A percentile compares a stretch with the other conserved stretches of the same genome.
These are phyloP conservation scores for Cladosporium sp. DNA, from an alignment of 2,329 filamentous ascomycete species.

Conservation along the genomic window DNA sequence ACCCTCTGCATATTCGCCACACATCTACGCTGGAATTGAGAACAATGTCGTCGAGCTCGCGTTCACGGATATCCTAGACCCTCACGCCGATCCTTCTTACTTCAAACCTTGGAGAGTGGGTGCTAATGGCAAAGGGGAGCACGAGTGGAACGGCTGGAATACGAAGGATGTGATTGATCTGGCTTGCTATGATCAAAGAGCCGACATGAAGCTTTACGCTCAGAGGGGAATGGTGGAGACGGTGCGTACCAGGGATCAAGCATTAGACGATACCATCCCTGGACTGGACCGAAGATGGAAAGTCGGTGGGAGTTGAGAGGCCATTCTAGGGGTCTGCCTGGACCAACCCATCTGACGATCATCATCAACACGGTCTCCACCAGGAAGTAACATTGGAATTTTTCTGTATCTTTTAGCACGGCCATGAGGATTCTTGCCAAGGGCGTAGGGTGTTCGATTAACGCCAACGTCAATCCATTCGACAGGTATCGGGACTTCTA, in stretches of 20 bases:
- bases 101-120: slow-evolving; percentile 22
- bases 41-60: slow-evolving; percentile 47
- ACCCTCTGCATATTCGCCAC: slow-evolving; percentile 47
- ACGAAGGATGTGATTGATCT: slow-evolving; percentile 20
- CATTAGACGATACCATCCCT: neutral
- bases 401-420: too few relatives aligned
- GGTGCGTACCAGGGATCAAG: neutral
- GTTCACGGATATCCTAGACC: slow-evolving; percentile 47
- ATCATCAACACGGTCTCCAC: too few relatives aligned
- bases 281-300: slow-evolving; percentile 17
- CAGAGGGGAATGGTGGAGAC: slow-evolving; percentile 12
- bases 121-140: neutral
- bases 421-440: too few relatives aligned
- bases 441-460: too few relatives aligned
- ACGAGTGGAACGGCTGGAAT: slow-evolving; percentile 20
- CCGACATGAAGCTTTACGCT: slow-evolving; percentile 15
- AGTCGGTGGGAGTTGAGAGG: slow-evolving; percentile 19
- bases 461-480: too few relatives aligned
- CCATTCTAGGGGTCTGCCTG: too few relatives aligned
- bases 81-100: slow-evolving; percentile 46
- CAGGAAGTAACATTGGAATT: rapidly evolving
- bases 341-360: too few relatives aligned
- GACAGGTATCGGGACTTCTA: too few relatives aligned
- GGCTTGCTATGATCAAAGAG: slow-evolving; percentile 11
- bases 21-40: slow-evolving; percentile 53